Conservation (phyloP, 257 asterid genomes). For the Mitragyna speciosa region DNA sequence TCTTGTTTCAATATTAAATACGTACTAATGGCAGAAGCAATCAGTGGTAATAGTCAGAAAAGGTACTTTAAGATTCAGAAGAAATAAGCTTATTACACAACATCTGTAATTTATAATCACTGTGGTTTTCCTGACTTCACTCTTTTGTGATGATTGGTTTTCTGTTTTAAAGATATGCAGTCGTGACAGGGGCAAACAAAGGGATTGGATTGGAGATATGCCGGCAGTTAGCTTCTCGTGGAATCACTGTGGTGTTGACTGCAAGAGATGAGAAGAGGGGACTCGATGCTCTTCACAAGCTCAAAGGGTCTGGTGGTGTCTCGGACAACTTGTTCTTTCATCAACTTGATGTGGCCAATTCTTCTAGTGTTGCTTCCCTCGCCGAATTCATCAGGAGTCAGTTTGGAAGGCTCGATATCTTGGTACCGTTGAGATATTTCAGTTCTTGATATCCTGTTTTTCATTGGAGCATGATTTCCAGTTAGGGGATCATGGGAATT, state of each 20-base stretch:
- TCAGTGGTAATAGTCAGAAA: too few species aligned
- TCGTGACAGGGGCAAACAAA: conserved; percentile 50
- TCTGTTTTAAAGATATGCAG: conserved; percentile 37
- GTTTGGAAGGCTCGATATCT: conserved; percentile 46
- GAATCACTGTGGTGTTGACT: conserved; percentile 41
- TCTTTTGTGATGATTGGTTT: too few species aligned
- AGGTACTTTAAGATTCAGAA: too few species aligned
- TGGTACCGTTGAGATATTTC: conserved; percentile 28
- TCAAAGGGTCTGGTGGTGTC: conserved; percentile 26
- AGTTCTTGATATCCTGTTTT: neutral
- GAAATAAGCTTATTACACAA: too few species aligned
- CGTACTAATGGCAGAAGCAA: conserved; percentile 7
- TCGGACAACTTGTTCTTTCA: conserved; percentile 38
- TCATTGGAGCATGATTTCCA: too few species aligned
- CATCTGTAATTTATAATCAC: too few species aligned
- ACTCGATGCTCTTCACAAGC: conserved; percentile 38
- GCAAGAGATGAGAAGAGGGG: conserved; percentile 48
- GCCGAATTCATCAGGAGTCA: conserved; percentile 26
- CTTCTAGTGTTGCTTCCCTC: conserved; percentile 30
- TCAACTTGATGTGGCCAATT: conserved; percentile 41
- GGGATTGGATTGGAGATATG: conserved; percentile 54
- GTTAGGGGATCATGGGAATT: too few species aligned
- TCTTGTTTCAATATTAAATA: too few species aligned
- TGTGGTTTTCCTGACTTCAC: too few species aligned
- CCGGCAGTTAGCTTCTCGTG: conserved; percentile 42